Evolutionary conservation across 306 rosid genomes (phyloP), one percentile per base, ranked within the genome.

Genomic region (Senna siamea): DNA sequence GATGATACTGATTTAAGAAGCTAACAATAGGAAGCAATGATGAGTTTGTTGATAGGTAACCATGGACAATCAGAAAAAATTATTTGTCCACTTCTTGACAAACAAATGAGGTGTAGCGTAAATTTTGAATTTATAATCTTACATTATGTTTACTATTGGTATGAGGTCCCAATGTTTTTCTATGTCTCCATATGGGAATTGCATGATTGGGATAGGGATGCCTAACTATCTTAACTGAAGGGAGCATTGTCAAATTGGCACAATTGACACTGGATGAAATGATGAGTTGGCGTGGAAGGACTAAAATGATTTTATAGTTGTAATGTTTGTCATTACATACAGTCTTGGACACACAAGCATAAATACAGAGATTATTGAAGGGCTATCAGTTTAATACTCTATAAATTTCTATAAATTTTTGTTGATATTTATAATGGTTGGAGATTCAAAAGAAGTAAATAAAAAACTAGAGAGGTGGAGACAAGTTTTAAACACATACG

Each of bases 1-100:
- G 83, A 41, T 52, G 66, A 51, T 62, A 55, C 18, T 63, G 69
- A 58, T 53, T 53, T 10, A 23, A 32, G 61, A 47, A 14, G 50
- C 18, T 9, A 48, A 17, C 46, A 35, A 60, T 23, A 9, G 56
- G 62, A 77, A 69, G 23, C 34, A 20, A 10, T 61, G 30, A 37
- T 23, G 26, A 37, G 14, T 61, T 53, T 40, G 64, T 54, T n/a
- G n/a, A 58, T 37, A 15, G 57, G 10, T 51, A 43, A 53, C 34
- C 38, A 48, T 17, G 72, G 32, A 50, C 60, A 59, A 20, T 30
- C 34, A 17, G 28, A 62, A 52, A 48, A 13, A 12, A 12, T 6
- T 15, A 12, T 74, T 51, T 12, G 3, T 32, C 30, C 4, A 46
- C 58, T 57, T 34, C 34, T 53, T 60, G 44, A 38, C 44, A 52